phyloP scores from a whole-genome alignment of 768 basidiomycete species.

The Nevesoporus exiguus region DNA sequence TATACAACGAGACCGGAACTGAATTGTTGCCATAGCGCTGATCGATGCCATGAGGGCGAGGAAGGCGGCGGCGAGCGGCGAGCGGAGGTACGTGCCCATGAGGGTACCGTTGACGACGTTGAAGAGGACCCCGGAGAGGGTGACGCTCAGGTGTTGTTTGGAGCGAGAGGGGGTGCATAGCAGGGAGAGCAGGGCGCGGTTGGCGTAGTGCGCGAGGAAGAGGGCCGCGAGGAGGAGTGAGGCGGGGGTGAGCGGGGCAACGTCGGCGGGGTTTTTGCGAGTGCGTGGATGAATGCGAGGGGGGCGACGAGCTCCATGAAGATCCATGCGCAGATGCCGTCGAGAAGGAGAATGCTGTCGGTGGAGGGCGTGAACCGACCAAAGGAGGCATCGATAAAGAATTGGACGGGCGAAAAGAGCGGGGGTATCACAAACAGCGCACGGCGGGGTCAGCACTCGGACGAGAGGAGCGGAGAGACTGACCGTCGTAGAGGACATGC shows the following conservation, averaged over 20 bases:
- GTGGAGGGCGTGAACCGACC: conserved; percentile 62
- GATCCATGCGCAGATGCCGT: conserved; percentile 71
- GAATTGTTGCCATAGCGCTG: no score
- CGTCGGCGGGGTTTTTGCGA: conserved; percentile 43
- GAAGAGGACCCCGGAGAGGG: conserved; percentile 54
- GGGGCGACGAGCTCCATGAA: conserved; percentile 73
- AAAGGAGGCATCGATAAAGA: conserved; percentile 72
- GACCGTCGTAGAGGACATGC: conserved; percentile 26
- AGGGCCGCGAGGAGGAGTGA: conserved; percentile 51
- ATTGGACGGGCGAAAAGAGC: conserved; percentile 34
- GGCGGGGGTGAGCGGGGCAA: conserved; percentile 34
- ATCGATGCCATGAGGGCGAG: no score
- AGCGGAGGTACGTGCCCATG: conserved; percentile 67
- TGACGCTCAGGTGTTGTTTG: conserved; percentile 66
- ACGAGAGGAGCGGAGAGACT: conserved; percentile 23
- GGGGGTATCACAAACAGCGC: conserved; percentile 44
- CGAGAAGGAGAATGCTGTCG: conserved; percentile 48
- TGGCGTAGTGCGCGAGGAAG: conserved; percentile 76
- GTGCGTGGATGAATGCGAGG: conserved; percentile 46
- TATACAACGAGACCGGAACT: no score
- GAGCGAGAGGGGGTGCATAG: conserved; percentile 78
- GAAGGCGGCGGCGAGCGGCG: conserved; percentile 46
- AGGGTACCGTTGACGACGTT: conserved; percentile 72
- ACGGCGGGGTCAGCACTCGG: no score
- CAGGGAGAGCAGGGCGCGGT: conserved; percentile 78